phyloP scores from a whole-genome alignment of 371 early-diverging fungal genomes.

The Mycotypha africana region DNA sequence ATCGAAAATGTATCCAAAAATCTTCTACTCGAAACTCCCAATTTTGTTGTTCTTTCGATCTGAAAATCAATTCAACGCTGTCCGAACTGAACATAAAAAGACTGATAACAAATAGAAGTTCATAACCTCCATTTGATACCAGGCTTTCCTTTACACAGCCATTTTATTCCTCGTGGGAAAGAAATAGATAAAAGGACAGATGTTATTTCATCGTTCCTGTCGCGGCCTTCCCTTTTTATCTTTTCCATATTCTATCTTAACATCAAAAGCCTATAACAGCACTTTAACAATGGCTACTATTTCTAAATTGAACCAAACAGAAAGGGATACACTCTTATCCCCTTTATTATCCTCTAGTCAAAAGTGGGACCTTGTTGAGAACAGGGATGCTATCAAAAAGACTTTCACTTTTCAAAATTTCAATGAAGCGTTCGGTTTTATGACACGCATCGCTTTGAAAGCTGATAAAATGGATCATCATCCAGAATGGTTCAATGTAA shows the following conservation, averaged over 20 bases:
- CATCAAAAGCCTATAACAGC: background rate
- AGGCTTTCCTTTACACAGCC: no score
- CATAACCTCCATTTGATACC: no score
- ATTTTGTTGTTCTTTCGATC: no score
- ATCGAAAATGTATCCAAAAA: no score
- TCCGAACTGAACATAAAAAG: no score
- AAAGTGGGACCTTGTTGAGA: constrained; percentile 56
- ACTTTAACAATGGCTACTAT: constrained; percentile 3
- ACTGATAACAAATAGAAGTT: no score
- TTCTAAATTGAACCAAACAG: constrained; percentile 14
- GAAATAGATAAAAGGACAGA: no score
- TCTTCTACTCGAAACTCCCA: no score
- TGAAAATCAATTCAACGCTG: no score
- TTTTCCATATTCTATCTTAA: background rate
- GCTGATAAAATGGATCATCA: constrained; percentile 94
- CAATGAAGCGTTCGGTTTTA: constrained; percentile 89
- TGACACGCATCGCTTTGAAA: constrained; percentile 85
- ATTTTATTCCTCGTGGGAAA: no score
- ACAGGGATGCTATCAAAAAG: constrained; percentile 81
- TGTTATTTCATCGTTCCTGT: no score
- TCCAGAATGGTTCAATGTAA: constrained; percentile 92
- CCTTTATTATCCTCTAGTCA: constrained; percentile 44
- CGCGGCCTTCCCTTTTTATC: no score
- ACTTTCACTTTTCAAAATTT: constrained; percentile 77
- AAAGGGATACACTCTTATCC: constrained; percentile 44